These are phyloP conservation scores for Teunomyces tritomae DNA, from an alignment of 805 yeast genomes.

Conservation along the genomic window DNA sequence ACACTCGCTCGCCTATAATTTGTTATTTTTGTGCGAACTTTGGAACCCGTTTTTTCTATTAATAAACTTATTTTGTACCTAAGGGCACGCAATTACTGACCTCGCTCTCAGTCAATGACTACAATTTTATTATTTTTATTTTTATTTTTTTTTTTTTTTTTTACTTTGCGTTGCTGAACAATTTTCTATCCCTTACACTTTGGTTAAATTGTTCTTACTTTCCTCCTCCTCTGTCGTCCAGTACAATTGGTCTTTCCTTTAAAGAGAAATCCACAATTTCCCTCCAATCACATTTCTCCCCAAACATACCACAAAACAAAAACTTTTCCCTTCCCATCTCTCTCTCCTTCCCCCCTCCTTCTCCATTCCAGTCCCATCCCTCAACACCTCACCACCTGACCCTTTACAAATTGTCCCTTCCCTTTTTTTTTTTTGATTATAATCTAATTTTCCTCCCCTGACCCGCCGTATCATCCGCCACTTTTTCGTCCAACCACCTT, in stretches of 20 bases:
- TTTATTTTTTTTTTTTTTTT: not conserved
- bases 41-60: too few relatives aligned
- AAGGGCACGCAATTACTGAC: not conserved
- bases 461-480: conserved; percentile 1
- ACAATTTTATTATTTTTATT: not conserved
- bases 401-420: not conserved
- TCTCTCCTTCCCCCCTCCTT: not conserved
- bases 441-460: not conserved
- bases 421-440: not conserved
- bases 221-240: not conserved
- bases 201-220: not conserved
- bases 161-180: not conserved
- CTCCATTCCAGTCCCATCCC: not conserved
- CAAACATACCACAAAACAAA: not conserved
- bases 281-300: not conserved
- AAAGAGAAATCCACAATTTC: conserved; percentile 2
- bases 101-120: not conserved
- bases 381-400: conserved; percentile 1
- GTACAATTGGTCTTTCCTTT: not conserved
- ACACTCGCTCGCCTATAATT: too few relatives aligned
- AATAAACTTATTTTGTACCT: too few relatives aligned
- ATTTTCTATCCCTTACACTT: conserved; percentile 1
- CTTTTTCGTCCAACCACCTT: not conserved
- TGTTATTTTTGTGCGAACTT: too few relatives aligned
- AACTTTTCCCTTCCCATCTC: not conserved